Evolutionary conservation across 257 asterid genomes (phyloP), one percentile per base, ranked within the genome.

Genomic region (Marsdenia floribunda): DNA sequence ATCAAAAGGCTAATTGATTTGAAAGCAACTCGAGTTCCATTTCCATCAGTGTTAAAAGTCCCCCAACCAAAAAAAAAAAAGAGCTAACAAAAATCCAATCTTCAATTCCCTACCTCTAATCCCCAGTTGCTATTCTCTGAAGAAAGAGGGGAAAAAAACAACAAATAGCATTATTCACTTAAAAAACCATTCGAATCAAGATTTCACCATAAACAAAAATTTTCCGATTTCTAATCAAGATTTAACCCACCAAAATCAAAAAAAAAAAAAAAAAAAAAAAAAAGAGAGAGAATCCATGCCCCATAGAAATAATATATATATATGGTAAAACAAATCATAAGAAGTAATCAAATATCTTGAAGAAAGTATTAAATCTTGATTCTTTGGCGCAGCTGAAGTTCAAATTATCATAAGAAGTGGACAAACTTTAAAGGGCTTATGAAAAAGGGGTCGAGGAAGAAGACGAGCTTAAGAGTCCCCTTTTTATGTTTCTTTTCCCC

Each of bases 371-470:
- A 63, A 53, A 24, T 22, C 7, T 33, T 37, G 71, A 68, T 47
- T 65, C 29, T n/a, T 14, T 68, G 66, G 22, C 50, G 44, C 46
- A 29, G 58, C 74, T 40, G 33, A 78, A 55, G 44, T 29, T 47
- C 15, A 58, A 26, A 66, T 47, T 52, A 78, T 44, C 46, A 21
- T 5, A 1, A 61, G 2, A 11, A 7, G n/a, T 42, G 64, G 61
- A 72, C 19, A 66, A 33, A 2, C 11, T 3, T 18, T 2, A 6
- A 7, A 2, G 29, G 61, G 11, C 22, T 37, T 35, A 38, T 19
- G 37, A 3, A n/a, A 4, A 61, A 49, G 49, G 50, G 60, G 8
- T 22, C 47, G 72, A 57, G 54, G 59, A 8, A 66, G 55, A 58
- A 14, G 55, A 24, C 68, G 24, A 67, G 21, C 8, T 29, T 16